Evolutionary conservation across 129 eudicot genomes (phyloP).

Genomic region (Escallonia herrerae): DNA sequence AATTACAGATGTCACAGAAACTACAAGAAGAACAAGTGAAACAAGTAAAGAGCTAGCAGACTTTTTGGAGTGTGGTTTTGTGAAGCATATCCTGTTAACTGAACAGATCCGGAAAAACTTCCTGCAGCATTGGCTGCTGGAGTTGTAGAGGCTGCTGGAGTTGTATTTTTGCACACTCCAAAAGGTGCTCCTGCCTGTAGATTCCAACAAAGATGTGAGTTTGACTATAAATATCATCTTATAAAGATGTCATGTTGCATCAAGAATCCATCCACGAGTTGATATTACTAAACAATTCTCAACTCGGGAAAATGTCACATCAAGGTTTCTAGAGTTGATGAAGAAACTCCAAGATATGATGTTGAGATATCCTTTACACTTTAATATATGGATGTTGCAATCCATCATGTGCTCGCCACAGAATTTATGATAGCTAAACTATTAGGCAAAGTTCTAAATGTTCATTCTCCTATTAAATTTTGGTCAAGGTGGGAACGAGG

Average conservation of each 20-base stretch:
- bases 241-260: not conserved
- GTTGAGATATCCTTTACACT: no score
- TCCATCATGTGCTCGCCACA: no score
- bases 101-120: conserved; percentile 92
- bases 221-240: not conserved
- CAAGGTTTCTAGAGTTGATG: no score
- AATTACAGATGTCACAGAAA: conserved; percentile 20
- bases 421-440: no score
- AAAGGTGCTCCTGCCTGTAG: conserved; percentile 80
- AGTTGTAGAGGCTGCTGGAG: conserved; percentile 40
- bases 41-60: conserved; percentile 22
- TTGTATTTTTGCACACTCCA: conserved; percentile 64
- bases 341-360: no score
- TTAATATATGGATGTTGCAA: no score
- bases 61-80: conserved; percentile 16
- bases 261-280: not conserved
- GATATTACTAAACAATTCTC: not conserved
- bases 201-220: not conserved
- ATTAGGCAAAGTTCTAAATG: no score
- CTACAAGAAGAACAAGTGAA: conserved; percentile 22
- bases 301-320: no score
- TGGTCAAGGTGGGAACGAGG: no score
- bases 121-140: conserved; percentile 44
- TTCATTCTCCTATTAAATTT: no score
- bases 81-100: conserved; percentile 70